Percentiles rank a stretch among this genome's conserved stretches.
These are phyloP conservation scores for Psilocybe sp. DNA, from an alignment of 768 basidiomycete species.

Conservation along the genomic window DNA sequence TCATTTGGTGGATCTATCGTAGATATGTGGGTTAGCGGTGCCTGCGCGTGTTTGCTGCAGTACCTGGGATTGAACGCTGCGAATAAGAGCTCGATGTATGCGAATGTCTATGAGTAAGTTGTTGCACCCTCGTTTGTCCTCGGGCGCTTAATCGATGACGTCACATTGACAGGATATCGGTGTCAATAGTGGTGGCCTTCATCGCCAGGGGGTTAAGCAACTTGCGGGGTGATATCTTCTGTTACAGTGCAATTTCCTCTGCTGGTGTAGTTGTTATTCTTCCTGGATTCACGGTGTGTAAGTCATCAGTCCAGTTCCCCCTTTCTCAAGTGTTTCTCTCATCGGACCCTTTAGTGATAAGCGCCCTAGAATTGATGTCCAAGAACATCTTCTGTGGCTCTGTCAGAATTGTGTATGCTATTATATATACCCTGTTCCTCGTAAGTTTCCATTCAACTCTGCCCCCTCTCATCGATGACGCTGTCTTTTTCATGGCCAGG, in stretches of 20 bases:
- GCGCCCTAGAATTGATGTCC: constrained; percentile 78
- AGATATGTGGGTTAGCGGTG: constrained; percentile 81
- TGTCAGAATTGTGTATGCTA: constrained; percentile 81
- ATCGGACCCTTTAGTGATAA: constrained; percentile 49
- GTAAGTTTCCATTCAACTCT: constrained; percentile 30
- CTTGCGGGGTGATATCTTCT: constrained; percentile 73
- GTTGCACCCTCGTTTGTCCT: background rate
- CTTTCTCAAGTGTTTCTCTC: too few species aligned
- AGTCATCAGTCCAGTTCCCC: too few species aligned
- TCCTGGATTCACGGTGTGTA: constrained; percentile 81
- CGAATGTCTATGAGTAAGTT: constrained; percentile 93
- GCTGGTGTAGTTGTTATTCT: constrained; percentile 89
- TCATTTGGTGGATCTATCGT: constrained; percentile 79
- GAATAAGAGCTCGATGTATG: constrained; percentile 83
- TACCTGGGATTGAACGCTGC: constrained; percentile 82
- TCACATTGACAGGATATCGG: constrained; percentile 74
- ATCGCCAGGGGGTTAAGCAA: constrained; percentile 76
- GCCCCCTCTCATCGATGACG: constrained; percentile 1
- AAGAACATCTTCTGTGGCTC: constrained; percentile 79
- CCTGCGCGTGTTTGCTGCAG: constrained; percentile 66
- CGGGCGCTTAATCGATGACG: background rate
- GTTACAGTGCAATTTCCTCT: constrained; percentile 87
- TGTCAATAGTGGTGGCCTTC: constrained; percentile 82
- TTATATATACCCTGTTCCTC: constrained; percentile 82
- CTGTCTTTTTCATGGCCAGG: constrained; percentile 35